These are phyloP conservation scores for Auxenochlorella pyrenoidosa DNA, from an alignment of 139 green algal genomes.

Conservation along the genomic window DNA sequence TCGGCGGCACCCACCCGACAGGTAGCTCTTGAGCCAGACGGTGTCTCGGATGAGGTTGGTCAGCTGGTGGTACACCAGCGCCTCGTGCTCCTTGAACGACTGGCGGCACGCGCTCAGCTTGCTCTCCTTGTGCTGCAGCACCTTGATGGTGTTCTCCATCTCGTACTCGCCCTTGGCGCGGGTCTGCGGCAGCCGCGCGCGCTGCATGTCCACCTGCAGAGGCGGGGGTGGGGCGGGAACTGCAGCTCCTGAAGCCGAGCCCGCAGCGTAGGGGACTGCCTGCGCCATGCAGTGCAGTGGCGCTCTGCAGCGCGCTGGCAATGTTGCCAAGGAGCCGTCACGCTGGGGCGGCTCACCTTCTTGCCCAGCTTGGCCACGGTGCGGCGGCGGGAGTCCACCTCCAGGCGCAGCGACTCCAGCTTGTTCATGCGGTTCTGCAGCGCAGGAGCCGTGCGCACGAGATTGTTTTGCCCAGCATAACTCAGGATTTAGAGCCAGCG, in stretches of 20 bases:
- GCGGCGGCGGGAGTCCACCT: constrained; percentile 85
- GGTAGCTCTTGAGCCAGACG: constrained; percentile 83
- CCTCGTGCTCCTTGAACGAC: constrained; percentile 84
- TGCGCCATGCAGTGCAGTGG: too few species aligned
- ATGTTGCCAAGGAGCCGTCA: neutral
- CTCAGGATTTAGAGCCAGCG: too few species aligned
- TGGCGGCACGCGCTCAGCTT: constrained; percentile 77
- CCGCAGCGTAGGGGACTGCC: too few species aligned
- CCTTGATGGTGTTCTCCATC: constrained; percentile 74
- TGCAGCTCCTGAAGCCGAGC: too few species aligned
- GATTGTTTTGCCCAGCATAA: too few species aligned
- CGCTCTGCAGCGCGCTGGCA: too few species aligned
- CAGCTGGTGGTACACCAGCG: constrained; percentile 84
- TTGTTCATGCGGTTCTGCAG: constrained; percentile 78
- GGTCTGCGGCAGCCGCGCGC: constrained; percentile 57
- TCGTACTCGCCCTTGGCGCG: constrained; percentile 72
- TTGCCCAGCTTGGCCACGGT: constrained; percentile 78
- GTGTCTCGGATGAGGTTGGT: constrained; percentile 87
- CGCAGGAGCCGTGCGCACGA: neutral
- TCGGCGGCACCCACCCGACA: constrained; percentile 43
- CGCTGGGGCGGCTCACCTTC: constrained; percentile 24
- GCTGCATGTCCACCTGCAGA: constrained; percentile 59
- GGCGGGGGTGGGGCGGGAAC: too few species aligned
- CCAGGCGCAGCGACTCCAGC: constrained; percentile 81
- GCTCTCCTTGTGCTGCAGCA: constrained; percentile 81